Conservation (phyloP, 441 rosid genomes). For the Populus hybrid region DNA sequence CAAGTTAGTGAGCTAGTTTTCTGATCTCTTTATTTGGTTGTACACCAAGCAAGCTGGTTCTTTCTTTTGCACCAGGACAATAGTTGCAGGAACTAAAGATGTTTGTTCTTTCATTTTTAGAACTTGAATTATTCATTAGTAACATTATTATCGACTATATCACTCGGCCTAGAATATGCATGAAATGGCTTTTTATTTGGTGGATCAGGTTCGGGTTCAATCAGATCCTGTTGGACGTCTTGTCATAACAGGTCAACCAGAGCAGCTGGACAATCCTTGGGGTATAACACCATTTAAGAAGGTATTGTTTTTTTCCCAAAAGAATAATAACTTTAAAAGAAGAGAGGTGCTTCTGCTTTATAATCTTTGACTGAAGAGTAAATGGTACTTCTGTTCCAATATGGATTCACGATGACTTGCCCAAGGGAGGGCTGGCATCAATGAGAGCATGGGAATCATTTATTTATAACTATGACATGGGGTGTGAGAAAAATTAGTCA, state of each 20-base stretch:
- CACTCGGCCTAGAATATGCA: background rate
- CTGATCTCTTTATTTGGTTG: too few species aligned
- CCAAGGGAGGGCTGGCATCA: background rate
- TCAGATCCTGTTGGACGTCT: conserved; percentile 87
- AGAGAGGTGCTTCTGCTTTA: background rate
- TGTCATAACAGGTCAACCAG: conserved; percentile 84
- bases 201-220: conserved; percentile 69
- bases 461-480: background rate
- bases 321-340: background rate
- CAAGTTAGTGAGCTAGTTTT: too few species aligned
- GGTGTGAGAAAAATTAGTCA: background rate
- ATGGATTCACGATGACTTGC: background rate
- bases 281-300: conserved; percentile 90
- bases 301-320: conserved; percentile 36
- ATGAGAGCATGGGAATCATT: too few species aligned
- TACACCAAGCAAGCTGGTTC: too few species aligned
- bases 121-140: too few species aligned
- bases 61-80: too few species aligned
- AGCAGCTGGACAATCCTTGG: conserved; percentile 90
- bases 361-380: background rate
- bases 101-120: too few species aligned
- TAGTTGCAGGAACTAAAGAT: too few species aligned
- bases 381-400: background rate
- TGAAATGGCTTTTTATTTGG: background rate
- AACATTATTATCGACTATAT: too few species aligned